Base-by-base conservation (phyloP, 2,329 filamentous ascomycete genomes). In the Arthrobotrys conoides region DNA sequence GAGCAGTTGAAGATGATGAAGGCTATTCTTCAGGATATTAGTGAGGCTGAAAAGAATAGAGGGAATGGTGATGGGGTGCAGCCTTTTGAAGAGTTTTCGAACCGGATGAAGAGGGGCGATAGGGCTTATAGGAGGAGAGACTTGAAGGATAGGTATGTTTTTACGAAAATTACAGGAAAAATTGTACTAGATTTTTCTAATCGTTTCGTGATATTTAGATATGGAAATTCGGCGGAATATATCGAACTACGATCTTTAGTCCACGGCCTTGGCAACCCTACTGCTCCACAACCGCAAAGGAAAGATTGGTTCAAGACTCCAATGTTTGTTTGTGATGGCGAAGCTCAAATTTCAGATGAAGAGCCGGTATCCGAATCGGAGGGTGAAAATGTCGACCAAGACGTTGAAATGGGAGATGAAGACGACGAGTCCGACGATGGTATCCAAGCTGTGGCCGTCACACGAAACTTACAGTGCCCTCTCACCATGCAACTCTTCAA, bases 301-400 rank as follows among this genome's bases (percentile, higher is more conserved):
- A 79, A 79, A 30, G 76, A 79, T 33, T 75, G 69, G 69, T 75
- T 75, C 24, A 73, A 65, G 61, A 79, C 68, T 14, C 76, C 76
- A 10, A 64, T 79, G 69, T 78, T 78, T 22, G 20, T 64, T 3
- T 72, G 61, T 33, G 68, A 78, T 20, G 75, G 63, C 3, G 27
- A 57, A 16, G 75, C 75, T 5, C 24, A 51, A 14, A 72, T 78
- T 6, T 64, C 75, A 51, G 75, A 78, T 22, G 75, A 78, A 24
- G 75, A 78, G 22, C 63, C 63, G 8, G 24, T 69, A 14, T 78
- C 75, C 10, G 69, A 65, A n/a, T 78, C 75, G 10, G 69, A 65
- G 22, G 71, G 68, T 14, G 76, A 72, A 8, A 65, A 55, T 12
- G 18, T 22, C 4, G 63, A 72, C n/a, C 4, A 3, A 5, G 76